These are phyloP conservation scores for Oryza officinalis DNA, from an alignment of 176 grass and related monocot species.

Conservation along the genomic window DNA sequence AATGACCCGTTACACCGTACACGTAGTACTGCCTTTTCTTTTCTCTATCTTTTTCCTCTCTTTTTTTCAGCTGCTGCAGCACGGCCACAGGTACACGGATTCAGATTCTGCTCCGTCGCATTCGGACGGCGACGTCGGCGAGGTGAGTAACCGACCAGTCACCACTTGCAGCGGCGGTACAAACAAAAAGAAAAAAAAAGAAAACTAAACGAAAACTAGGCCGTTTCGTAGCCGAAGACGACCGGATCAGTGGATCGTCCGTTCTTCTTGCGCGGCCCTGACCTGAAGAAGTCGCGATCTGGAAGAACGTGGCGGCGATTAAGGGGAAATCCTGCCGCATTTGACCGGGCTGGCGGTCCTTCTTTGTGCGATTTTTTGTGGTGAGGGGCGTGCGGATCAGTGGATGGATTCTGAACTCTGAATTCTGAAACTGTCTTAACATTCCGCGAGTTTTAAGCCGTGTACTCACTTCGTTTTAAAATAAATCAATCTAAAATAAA, in stretches of 20 bases:
- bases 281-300: not conserved
- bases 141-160: not conserved
- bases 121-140: not conserved
- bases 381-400: not conserved
- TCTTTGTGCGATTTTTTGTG: not conserved
- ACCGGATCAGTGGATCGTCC: slow-evolving; percentile 12
- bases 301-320: slow-evolving; percentile 30
- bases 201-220: not conserved
- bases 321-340: not conserved
- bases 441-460: not conserved
- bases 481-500: too few relatives aligned
- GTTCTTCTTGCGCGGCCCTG: not conserved
- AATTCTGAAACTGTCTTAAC: not conserved
- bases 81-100: not conserved
- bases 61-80: not conserved
- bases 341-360: not conserved
- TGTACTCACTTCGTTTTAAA: too few relatives aligned
- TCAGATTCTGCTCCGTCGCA: not conserved
- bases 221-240: not conserved
- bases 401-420: not conserved
- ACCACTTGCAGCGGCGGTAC: too few relatives aligned
- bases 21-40: not conserved
- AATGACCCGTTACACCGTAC: not conserved
- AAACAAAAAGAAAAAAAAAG: too few relatives aligned
- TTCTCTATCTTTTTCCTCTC: not conserved